phyloP scores from a whole-genome alignment of 345 rosid species.

The Linum usitatissimum region DNA sequence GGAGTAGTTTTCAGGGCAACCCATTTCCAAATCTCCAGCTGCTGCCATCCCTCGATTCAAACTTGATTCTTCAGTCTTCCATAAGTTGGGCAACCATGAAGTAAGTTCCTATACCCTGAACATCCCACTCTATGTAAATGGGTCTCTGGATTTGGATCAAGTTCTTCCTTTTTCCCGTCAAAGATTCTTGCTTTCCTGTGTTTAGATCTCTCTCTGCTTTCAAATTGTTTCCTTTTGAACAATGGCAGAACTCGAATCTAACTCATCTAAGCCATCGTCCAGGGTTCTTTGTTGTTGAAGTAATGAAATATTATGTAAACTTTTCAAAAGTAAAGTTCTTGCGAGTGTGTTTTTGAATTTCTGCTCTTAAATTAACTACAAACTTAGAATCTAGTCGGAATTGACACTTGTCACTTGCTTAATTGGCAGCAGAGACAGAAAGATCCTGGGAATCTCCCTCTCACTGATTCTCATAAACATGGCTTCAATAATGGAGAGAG shows the following conservation, averaged over 20 bases:
- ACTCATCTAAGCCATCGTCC: too few relatives aligned
- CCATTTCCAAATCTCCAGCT: slow-evolving; percentile 20
- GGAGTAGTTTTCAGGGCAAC: slow-evolving; percentile 19
- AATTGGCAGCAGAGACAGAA: slow-evolving; percentile 51
- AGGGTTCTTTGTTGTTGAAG: too few relatives aligned
- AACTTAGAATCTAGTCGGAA: neutral
- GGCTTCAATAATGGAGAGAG: slow-evolving; percentile 93
- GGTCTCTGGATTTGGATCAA: neutral
- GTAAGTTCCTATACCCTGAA: slow-evolving; percentile 24
- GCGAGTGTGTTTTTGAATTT: neutral
- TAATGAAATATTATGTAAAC: too few relatives aligned
- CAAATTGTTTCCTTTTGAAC: neutral
- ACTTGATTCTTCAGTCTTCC: slow-evolving; percentile 15
- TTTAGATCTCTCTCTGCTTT: slow-evolving; percentile 1
- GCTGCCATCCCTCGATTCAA: slow-evolving; percentile 29
- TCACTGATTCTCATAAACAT: slow-evolving; percentile 79
- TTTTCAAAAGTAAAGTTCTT: neutral
- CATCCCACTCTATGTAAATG: neutral
- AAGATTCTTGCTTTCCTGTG: neutral
- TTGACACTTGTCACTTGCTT: slow-evolving; percentile 2
- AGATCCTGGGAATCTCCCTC: slow-evolving; percentile 67
- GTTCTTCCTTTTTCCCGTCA: too few relatives aligned
- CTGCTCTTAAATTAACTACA: too few relatives aligned
- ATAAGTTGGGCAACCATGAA: slow-evolving; percentile 39
- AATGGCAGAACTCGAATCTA: too few relatives aligned